These are phyloP conservation scores for Darksidea phi DNA, from an alignment of 495 filamentous ascomycete genomes.

Conservation along the genomic window DNA sequence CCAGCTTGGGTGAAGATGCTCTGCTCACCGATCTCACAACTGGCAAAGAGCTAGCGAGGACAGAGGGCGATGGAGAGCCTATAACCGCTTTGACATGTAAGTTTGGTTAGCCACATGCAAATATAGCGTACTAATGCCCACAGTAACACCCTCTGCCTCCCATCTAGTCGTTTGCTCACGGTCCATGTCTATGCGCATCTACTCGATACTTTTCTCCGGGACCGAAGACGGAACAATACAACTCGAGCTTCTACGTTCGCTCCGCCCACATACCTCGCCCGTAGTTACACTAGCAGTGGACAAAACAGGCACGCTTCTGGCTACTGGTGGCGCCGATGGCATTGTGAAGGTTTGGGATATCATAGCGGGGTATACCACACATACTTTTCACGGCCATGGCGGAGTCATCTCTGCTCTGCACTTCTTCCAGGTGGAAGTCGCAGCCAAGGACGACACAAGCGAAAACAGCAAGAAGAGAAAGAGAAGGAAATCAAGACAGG, in stretches of 20 bases:
- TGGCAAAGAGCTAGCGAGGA: constrained; percentile 74
- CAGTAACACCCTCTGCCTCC: constrained; percentile 82
- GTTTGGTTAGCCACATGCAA: constrained; percentile 26
- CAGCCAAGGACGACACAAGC: constrained; percentile 42
- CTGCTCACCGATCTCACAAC: constrained; percentile 81
- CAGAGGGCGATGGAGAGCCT: constrained; percentile 93
- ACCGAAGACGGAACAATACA: constrained; percentile 53
- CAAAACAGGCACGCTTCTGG: constrained; percentile 80
- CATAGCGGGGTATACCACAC: constrained; percentile 81
- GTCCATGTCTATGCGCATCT: constrained; percentile 91
- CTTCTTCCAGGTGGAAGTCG: constrained; percentile 74
- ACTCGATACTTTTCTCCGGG: constrained; percentile 63
- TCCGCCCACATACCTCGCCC: constrained; percentile 88
- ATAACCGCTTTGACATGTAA: constrained; percentile 82
- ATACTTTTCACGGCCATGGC: constrained; percentile 89
- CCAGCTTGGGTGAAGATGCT: constrained; percentile 84
- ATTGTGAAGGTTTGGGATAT: constrained; percentile 97
- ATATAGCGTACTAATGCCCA: constrained; percentile 3
- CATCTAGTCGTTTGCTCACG: constrained; percentile 89
- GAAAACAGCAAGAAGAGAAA: constrained; percentile 48
- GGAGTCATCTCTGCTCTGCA: constrained; percentile 85
- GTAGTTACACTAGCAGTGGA: constrained; percentile 83
- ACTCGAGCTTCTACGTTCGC: constrained; percentile 66
- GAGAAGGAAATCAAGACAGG: constrained; percentile 47
- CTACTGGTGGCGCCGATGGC: constrained; percentile 89